Evolutionary conservation across 2,329 filamentous ascomycete species (phyloP).

Genomic region (Claviceps capensis): DNA sequence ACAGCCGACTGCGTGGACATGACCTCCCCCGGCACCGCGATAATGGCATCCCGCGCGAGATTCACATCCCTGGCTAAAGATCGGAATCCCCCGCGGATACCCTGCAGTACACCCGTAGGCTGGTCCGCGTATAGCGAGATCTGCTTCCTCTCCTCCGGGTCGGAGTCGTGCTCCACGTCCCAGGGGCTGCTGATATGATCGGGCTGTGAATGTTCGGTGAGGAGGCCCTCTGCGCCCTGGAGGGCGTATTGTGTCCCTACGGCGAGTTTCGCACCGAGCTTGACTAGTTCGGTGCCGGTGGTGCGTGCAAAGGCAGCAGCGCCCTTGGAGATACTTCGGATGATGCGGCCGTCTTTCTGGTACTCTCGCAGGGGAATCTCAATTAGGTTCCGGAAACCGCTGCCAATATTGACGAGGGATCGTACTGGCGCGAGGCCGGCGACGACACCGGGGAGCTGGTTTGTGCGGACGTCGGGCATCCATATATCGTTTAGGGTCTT

Average conservation of each 20-base stretch:
- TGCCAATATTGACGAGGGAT: slow-evolving; percentile 80
- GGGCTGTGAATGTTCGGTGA: slow-evolving; percentile 32
- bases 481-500: slow-evolving; percentile 89
- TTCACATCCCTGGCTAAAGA: slow-evolving; percentile 80
- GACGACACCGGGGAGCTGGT: slow-evolving; percentile 79
- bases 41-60: slow-evolving; percentile 76
- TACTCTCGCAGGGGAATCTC: slow-evolving; percentile 88
- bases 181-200: slow-evolving; percentile 23
- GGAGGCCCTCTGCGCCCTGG: slow-evolving; percentile 72
- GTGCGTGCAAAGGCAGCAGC: slow-evolving; percentile 82
- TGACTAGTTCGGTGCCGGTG: slow-evolving; percentile 87
- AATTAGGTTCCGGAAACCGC: slow-evolving; percentile 73
- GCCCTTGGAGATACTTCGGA: slow-evolving; percentile 85
- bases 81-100: slow-evolving; percentile 67
- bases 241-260: slow-evolving; percentile 91
- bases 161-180: slow-evolving; percentile 44
- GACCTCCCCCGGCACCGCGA: slow-evolving; percentile 83
- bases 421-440: slow-evolving; percentile 83
- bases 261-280: slow-evolving; percentile 83
- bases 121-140: slow-evolving; percentile 92
- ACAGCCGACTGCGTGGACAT: slow-evolving; percentile 74
- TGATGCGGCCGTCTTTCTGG: slow-evolving; percentile 79
- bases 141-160: slow-evolving; percentile 59
- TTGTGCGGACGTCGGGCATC: slow-evolving; percentile 83
- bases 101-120: slow-evolving; percentile 76